Conservation (phyloP, 257 asterid species). For the Verbena officinalis region DNA sequence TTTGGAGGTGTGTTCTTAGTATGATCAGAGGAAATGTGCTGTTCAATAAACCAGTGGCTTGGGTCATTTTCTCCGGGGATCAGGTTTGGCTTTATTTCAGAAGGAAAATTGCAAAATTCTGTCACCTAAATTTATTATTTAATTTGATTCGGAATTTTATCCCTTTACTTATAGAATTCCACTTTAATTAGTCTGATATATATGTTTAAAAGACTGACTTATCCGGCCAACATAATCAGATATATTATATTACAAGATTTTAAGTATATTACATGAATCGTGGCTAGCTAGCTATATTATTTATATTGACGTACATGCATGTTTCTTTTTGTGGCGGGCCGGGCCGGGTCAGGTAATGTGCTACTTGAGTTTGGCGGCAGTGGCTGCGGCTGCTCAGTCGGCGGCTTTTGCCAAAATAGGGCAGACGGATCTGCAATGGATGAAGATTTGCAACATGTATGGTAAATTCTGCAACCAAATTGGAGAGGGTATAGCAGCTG, state of each 20-base stretch:
- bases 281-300: too few species aligned
- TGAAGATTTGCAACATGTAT: conserved; percentile 73
- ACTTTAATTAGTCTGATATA: too few species aligned
- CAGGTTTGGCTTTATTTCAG: conserved; percentile 57
- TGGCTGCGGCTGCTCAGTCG: conserved; percentile 74
- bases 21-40: conserved; percentile 74
- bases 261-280: too few species aligned
- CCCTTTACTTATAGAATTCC: too few species aligned
- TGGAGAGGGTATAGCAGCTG: conserved; percentile 73
- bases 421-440: conserved; percentile 75
- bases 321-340: not conserved
- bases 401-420: conserved; percentile 70
- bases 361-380: conserved; percentile 68
- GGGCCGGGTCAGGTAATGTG: conserved; percentile 62
- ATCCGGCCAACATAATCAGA: too few species aligned
- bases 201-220: too few species aligned
- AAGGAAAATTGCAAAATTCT: too few species aligned
- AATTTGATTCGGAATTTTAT: too few species aligned
- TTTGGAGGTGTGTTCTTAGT: conserved; percentile 69
- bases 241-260: too few species aligned
- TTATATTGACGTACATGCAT: too few species aligned
- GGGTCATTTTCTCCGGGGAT: conserved; percentile 96
- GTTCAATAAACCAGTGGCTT: conserved; percentile 83
- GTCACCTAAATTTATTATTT: too few species aligned
- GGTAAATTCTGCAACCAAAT: conserved; percentile 80